phyloP scores from a whole-genome alignment of 257 asterid species.

The Solanum tacnaense region DNA sequence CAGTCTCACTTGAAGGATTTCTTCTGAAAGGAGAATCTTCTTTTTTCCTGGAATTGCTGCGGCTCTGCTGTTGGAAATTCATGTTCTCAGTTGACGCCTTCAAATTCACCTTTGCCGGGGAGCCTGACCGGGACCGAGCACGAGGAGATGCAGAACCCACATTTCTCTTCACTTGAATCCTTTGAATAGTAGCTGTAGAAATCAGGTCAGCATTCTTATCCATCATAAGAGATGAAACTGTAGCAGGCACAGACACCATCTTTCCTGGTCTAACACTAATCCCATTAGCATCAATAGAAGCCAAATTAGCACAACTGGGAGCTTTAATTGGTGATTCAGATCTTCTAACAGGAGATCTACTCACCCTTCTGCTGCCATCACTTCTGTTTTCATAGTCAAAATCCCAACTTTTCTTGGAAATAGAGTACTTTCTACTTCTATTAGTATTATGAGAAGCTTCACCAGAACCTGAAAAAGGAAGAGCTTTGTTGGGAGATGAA shows the following conservation, averaged over 20 bases:
- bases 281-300: not conserved
- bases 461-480: not conserved
- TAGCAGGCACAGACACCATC: constrained; percentile 89
- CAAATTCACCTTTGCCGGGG: constrained; percentile 53
- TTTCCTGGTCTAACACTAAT: constrained; percentile 45
- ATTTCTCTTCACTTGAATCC: constrained; percentile 87
- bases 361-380: constrained; percentile 45
- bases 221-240: constrained; percentile 44
- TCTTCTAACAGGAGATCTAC: constrained; percentile 90
- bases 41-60: constrained; percentile 89
- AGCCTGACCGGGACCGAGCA: constrained; percentile 29
- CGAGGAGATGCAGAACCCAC: constrained; percentile 77
- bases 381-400: constrained; percentile 50
- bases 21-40: constrained; percentile 73
- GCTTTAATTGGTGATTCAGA: constrained; percentile 69
- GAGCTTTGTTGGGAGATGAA: constrained; percentile 55
- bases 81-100: constrained; percentile 21
- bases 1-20: constrained; percentile 68
- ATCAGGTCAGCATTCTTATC: constrained; percentile 29
- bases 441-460: constrained; percentile 24
- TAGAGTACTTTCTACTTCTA: constrained; percentile 49
- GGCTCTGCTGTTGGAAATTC: constrained; percentile 39
- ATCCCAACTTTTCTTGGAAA: constrained; percentile 83
- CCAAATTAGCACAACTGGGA: not conserved
- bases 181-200: constrained; percentile 30